Base-by-base conservation (phyloP, 495 filamentous ascomycete species). In the Halenospora varia region DNA sequence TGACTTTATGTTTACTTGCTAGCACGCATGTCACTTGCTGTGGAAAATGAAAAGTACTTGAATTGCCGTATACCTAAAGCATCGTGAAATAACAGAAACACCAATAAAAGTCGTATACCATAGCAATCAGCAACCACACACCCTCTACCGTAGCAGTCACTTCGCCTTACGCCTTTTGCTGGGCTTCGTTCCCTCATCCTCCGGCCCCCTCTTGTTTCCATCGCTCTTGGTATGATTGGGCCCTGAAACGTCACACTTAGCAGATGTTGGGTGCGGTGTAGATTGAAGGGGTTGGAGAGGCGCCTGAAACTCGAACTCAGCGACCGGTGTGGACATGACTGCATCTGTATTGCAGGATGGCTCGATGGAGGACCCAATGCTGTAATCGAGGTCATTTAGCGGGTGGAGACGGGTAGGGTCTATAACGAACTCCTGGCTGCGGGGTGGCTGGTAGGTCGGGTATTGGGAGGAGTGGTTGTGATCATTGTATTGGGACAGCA, bases 151-250 rank as follows among this genome's bases (percentile, higher is more conserved):
- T 4, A 4, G 52, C 24, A 55, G 35, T 54, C 51, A 54, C 20
- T 45, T 54, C 15, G 23, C 45, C 51, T 54, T 54, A 10, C 40
- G 51, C 39, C 45, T 54, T 19, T 54, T 54, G 51, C 19, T 54
- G 11, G 51, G 40, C 8, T 45, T 42, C 23, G 40, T 13, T 6
- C 19, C 51, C 51, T 54, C 51, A 45, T 44, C 51, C 51, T 53
- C 26, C 25, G n/a, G n/a, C n/a, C 29, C 29, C 29, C 29, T 35
- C 29, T 35, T 35, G 4, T 22, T 42, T 24, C 19, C 51, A 8
- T 54, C 51, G 19, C 29, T 24, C 19, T 41, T 53, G 17, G 50
- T 53, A 41, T 54, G 15, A 29, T 3, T 23, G 39, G 23, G 40
- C 51, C 40, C 51, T 11, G 19, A 17, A 24, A 45, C 35, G 24